Evolutionary conservation across 1,284 basidiomycete genomes (phyloP).

Genomic region (Mycosarcoma maydis): DNA sequence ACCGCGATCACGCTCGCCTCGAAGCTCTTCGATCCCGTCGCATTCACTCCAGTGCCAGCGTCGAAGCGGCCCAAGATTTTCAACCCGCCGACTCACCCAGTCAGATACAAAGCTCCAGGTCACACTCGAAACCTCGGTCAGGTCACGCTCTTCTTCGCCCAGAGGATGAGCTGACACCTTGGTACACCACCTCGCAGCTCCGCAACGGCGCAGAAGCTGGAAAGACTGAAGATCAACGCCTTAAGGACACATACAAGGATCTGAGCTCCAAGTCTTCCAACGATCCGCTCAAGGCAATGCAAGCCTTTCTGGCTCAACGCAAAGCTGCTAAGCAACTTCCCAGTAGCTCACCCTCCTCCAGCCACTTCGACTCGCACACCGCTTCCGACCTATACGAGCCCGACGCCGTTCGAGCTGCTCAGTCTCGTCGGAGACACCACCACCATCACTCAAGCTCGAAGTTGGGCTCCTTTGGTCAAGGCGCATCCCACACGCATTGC

Average conservation of each 20-base stretch:
- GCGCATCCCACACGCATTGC: neutral
- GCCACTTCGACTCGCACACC: neutral
- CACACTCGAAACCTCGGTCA: neutral
- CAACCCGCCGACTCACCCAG: neutral
- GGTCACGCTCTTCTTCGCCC: constrained; percentile 25
- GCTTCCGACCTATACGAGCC: constrained; percentile 32
- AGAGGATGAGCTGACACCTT: constrained; percentile 52
- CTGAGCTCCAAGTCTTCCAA: constrained; percentile 37
- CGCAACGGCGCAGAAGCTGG: constrained; percentile 43
- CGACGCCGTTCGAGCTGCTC: constrained; percentile 36
- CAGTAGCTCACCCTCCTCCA: neutral
- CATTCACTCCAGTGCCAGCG: neutral
- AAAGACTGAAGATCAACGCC: constrained; percentile 48
- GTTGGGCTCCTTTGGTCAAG: neutral
- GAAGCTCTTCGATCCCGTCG: constrained; percentile 11
- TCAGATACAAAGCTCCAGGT: too few relatives aligned
- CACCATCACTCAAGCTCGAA: too few relatives aligned
- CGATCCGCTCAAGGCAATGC: constrained; percentile 58
- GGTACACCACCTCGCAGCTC: constrained; percentile 49
- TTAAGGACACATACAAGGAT: constrained; percentile 53
- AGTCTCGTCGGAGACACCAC: too few relatives aligned
- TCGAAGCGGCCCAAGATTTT: neutral
- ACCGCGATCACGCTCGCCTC: constrained; percentile 15
- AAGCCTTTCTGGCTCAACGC: constrained; percentile 28
- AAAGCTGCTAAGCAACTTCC: constrained; percentile 15